Base-by-base conservation (phyloP, 345 rosid genomes). In the Passiflora organensis region DNA sequence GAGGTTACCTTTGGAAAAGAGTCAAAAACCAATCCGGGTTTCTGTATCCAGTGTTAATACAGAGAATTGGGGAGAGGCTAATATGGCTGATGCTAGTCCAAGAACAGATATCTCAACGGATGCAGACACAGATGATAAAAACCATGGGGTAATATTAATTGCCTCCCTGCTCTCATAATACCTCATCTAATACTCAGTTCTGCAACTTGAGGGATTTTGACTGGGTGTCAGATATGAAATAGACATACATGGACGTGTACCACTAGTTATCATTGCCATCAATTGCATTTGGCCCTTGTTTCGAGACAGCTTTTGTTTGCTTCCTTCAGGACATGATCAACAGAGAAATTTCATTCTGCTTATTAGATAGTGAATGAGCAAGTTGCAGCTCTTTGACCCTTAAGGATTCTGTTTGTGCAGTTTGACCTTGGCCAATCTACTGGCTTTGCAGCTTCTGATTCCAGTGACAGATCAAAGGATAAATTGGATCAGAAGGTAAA, bases 41-140 rank as follows among this genome's bases (percentile, higher is more conserved):
- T 66, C 77, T 20, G 22, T 64, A 51, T 64, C 78, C 70, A 62
- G 73, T 66, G 66, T 66, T 64, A 56, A 60, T 60, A 66, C 77
- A 52, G 80, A 74, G 65, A 72, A 70, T 59, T 77, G 73, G 68
- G 76, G 69, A 57, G 76, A 69, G 66, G 71, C 68, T 51, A 60
- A 51, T 62, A 94, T 94, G 99, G 97, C 90, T 53, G 99, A 94
- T 73, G 83, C 69, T 43, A 94, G 99, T 83, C 99, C 97, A 0
- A 76, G 75, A 73, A 87, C 96, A 11, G 96, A 85, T 74, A 81
- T 70, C 56, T 94, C 97, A 52, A 87, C 96, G 6, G 97, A 89
- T 72, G 97, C 63, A 5, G 96, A 89, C 69, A 85, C 93, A 8
- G 97, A 94, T 69, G 91, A 89, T 50, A 83, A 79, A 72, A 78